A percentile compares a stretch with the other conserved stretches of the same genome.
Conservation (phyloP, 768 basidiomycete genomes). For the Clavaria fumosa region DNA sequence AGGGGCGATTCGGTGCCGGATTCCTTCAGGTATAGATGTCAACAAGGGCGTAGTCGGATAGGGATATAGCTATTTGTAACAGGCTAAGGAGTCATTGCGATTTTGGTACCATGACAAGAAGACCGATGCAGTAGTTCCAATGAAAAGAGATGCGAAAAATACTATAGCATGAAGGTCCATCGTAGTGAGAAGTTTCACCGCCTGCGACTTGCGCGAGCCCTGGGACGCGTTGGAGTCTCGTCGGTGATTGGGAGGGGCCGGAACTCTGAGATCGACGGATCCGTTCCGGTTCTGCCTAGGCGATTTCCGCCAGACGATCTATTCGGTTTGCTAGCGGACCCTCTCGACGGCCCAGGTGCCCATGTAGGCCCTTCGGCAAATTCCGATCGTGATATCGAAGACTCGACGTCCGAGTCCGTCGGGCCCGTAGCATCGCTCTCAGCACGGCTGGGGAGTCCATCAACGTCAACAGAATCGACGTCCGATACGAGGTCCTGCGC, state of each 20-base stretch:
- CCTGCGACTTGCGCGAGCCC: no score
- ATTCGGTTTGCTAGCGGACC: slow-evolving; percentile 10
- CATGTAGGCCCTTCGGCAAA: slow-evolving; percentile 17
- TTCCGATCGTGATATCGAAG: slow-evolving; percentile 18
- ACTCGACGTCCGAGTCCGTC: slow-evolving; percentile 17
- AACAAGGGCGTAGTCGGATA: no score
- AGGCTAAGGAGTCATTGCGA: no score
- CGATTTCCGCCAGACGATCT: slow-evolving; percentile 9
- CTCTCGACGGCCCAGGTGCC: slow-evolving; percentile 12
- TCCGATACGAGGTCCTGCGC: slow-evolving; percentile 44
- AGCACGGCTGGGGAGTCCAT: slow-evolving; percentile 11
- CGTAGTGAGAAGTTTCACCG: no score
- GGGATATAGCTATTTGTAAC: no score
- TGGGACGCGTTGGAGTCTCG: slow-evolving; percentile 50
- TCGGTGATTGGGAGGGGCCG: slow-evolving; percentile 19
- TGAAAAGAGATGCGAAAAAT: no score
- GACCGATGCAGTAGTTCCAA: no score
- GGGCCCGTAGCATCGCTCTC: slow-evolving; percentile 11
- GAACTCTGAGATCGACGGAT: slow-evolving; percentile 19
- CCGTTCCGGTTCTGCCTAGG: slow-evolving; percentile 4
- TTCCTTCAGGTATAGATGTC: no score
- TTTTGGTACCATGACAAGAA: no score
- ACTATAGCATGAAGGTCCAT: no score
- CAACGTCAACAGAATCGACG: slow-evolving; percentile 24
- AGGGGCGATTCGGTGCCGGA: no score